Evolutionary conservation across 306 rosid species (phyloP), one percentile per base, ranked within the genome.

Genomic region (Acacia confusa): DNA sequence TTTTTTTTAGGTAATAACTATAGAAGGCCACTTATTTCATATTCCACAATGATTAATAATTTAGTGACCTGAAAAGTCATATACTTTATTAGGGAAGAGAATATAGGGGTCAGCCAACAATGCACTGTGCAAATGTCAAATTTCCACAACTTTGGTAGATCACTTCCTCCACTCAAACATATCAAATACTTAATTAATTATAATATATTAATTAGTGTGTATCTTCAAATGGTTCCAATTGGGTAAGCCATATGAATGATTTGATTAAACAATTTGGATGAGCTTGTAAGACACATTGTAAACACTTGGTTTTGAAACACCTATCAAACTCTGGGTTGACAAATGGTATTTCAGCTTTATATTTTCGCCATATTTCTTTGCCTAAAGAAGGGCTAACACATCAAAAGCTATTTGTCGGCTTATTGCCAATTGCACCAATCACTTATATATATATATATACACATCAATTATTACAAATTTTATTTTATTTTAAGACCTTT

Each of bases 121-220:
- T 10, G 48, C 72, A 68, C 28, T 43, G 27, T 65, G 63, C 34
- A 47, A 43, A 73, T 70, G 27, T 70, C 58, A 69, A 28, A 78
- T 81, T 77, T 38, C 75, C 55, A 84, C 74, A 73, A 78, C 84
- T 77, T 77, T 78, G 48, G 19, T 47, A 11, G 40, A 50, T 57
- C 80, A 74, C 86, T 78, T 78, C 70, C 82, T 78, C 84, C 82
- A 87, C 85, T 9, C 13, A 77, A 44, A 63, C 40, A 52, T 43
- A 76, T 34, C 64, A 68, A 43, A 27, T 44, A 52, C 25, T 53
- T 12, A 14, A 61, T 38, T 28, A 67, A 1, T 45, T 40, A 55
- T 41, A 43, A 43, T 77, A 48, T 30, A 8, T 43, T 44, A 11
- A 9, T 34, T 65, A 36, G 12, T 34, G 11, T 69, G 15, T 69